Base-by-base conservation (phyloP, 2,329 filamentous ascomycete genomes). In the Xylaria sp. region DNA sequence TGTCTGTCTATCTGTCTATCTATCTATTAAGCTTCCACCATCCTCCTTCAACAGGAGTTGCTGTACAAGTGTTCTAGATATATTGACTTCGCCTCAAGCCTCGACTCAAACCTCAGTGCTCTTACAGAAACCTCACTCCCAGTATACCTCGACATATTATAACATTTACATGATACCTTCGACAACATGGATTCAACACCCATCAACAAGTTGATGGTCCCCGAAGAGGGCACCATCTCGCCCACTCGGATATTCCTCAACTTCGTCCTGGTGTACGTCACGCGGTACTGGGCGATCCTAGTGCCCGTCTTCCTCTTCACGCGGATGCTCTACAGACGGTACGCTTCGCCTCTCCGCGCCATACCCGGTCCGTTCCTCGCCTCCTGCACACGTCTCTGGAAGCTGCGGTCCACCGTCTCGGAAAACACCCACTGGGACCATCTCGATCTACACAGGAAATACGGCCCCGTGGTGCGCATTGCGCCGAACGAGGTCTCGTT, bases 391-490 rank as follows among this genome's bases (percentile, higher is more conserved):
- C 77, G 79, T 1, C 72, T 81, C 4, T 81, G 79, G 79, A 81
- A 80, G 60, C 67, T 80, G 28, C 31, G 69, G 25, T 80, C 78
- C 1, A 77, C 76, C 3, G 72, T 74, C 1, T 72, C 73, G 0
- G 76, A 77, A n/a, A 73, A 69, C 45, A 80, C 79, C 2, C 78
- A 82, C 51, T 72, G 76, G 40, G 72, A 81, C 5, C 78, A 82
- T 67, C 75, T 82, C 53, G 77, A 71, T 1, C 73, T 84, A 3
- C 81, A 83, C 71, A 68, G 70, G 21, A 77, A 75, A 65, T 82
- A 83, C 67, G 81, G 81, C 1, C 79, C 79, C 14, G 69, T 84
- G 4, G 80, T 84, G 55, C 79, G 82, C n/a, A 80, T 83, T 45
- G 79, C 78, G 1, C 82, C 82, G 4, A 74, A 81, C 66, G 81